Evolutionary conservation across 2,329 filamentous ascomycete species (phyloP), one percentile per base, ranked within the genome.

Genomic region (Thyridium curvatum): DNA sequence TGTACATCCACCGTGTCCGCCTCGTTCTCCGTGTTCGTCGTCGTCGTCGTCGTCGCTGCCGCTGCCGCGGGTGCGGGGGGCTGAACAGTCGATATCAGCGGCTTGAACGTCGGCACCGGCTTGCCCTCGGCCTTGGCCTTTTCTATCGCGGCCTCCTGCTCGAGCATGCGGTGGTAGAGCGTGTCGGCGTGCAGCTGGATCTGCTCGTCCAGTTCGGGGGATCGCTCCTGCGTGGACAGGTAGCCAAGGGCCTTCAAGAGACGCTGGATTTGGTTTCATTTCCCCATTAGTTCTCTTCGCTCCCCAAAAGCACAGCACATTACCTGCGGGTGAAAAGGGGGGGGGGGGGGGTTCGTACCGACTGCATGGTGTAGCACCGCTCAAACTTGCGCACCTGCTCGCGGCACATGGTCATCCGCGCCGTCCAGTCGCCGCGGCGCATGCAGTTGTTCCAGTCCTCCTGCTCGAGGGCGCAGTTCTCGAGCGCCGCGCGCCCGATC

Each of bases 101-200:
- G 70, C 34, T 77, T 66, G 52, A 86, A 81, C 15, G 67, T 64
- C 0, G 84, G 82, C 34, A 69, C 56, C 1, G 74, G 69, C n/a
- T 60, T 61, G 18, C 78, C 79, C 47, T 76, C 73, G 39, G 72
- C 68, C 59, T 80, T 80, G 29, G 84, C 85, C 52, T 79, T 73
- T 46, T 84, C 78, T n/a, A 86, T 79, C 46, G 74, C 76, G 15
- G 69, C 71, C 62, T 98, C 91, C 57, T 94, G 88, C 44, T 79
- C 74, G 30, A 94, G 62, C 82, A 97, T 88, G 50, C 84, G 79
- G 53, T 91, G 85, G 62, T 89, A 98, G 31, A 98, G 72, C 46
- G 78, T 79, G 65, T 98, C 93, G 42, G 91, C 91, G 60, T 96
- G 90, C 82, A 97, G 87, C 63, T 97, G 93, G 45, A 98, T 88